phyloP scores from a whole-genome alignment of 345 rosid genomes.

The Zanthoxylum bungeanum region DNA sequence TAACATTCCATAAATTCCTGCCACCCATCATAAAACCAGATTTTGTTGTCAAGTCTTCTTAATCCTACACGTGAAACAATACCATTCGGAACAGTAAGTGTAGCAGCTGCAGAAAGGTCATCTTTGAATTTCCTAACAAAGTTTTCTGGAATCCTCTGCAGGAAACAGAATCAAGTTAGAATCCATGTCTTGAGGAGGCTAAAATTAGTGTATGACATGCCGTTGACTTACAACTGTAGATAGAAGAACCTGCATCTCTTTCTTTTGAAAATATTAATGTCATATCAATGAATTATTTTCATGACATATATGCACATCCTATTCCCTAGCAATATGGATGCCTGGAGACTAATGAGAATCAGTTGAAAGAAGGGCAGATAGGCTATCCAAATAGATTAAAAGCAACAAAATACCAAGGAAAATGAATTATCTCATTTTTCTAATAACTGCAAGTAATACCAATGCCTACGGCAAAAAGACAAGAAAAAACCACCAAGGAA shows the following conservation, averaged over 20 bases:
- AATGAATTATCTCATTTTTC: not conserved
- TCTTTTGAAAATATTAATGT: not conserved
- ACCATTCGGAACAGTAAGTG: slow-evolving; percentile 77
- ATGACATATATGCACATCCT: not conserved
- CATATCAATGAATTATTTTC: not conserved
- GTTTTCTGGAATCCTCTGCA: slow-evolving; percentile 89
- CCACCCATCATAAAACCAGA: slow-evolving; percentile 87
- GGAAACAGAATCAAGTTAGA: slow-evolving; percentile 21
- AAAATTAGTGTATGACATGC: not conserved
- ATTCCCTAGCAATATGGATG: not conserved
- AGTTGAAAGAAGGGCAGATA: not conserved
- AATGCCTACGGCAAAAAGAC: too few species aligned
- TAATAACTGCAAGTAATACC: not conserved
- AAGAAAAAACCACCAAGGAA: too few species aligned
- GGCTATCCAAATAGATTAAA: not conserved
- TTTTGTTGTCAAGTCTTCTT: slow-evolving; percentile 59
- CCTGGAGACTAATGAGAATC: not conserved
- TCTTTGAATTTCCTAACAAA: slow-evolving; percentile 71
- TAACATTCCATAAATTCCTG: slow-evolving; percentile 78
- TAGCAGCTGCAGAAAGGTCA: slow-evolving; percentile 63
- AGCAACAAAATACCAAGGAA: not conserved
- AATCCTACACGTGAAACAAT: slow-evolving; percentile 74
- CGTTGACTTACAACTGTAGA: not conserved
- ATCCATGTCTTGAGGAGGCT: not conserved
- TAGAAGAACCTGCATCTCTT: slow-evolving; percentile 6